Evolutionary conservation across 345 rosid species (phyloP).

Genomic region (Eucalyptus pauciflora): DNA sequence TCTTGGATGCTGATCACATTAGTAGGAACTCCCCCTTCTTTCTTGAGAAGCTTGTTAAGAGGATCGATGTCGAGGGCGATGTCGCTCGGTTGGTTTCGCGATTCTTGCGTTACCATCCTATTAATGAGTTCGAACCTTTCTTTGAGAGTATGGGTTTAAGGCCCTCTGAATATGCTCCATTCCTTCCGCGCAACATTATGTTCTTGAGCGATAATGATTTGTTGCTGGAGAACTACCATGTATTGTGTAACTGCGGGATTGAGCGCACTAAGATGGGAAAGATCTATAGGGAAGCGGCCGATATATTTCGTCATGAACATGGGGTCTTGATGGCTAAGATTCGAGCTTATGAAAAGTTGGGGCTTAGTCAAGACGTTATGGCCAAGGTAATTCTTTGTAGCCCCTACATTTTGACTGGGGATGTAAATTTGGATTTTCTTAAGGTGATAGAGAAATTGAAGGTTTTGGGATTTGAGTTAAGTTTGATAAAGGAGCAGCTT

Average conservation of each 20-base stretch:
- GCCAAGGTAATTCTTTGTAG: conserved; percentile 29
- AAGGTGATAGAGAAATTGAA: conserved; percentile 28
- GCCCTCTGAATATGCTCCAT: conserved; percentile 25
- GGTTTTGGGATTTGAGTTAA: conserved; percentile 23
- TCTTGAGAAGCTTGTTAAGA: conserved; percentile 26
- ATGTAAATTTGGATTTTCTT: conserved; percentile 22
- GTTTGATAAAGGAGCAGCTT: conserved; percentile 38
- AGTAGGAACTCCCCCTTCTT: conserved; percentile 56
- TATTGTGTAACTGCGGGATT: conserved; percentile 52
- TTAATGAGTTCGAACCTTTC: conserved; percentile 89
- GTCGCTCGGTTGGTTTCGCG: conserved; percentile 23
- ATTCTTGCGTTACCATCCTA: conserved; percentile 57
- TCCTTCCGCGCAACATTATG: conserved; percentile 43
- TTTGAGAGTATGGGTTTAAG: conserved; percentile 73
- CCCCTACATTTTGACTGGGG: conserved; percentile 50
- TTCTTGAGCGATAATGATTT: conserved; percentile 52
- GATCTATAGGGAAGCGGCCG: conserved; percentile 37
- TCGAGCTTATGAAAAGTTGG: conserved; percentile 47
- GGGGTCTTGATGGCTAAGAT: conserved; percentile 42
- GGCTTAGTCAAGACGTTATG: conserved; percentile 25
- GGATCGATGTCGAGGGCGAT: conserved; percentile 17
- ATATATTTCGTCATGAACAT: conserved; percentile 31
- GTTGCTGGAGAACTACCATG: conserved; percentile 50
- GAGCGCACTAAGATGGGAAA: conserved; percentile 47
- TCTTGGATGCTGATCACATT: conserved; percentile 55